phyloP scores from a whole-genome alignment of 1,139 yeast species.

The Candida pseudoviswanathii region DNA sequence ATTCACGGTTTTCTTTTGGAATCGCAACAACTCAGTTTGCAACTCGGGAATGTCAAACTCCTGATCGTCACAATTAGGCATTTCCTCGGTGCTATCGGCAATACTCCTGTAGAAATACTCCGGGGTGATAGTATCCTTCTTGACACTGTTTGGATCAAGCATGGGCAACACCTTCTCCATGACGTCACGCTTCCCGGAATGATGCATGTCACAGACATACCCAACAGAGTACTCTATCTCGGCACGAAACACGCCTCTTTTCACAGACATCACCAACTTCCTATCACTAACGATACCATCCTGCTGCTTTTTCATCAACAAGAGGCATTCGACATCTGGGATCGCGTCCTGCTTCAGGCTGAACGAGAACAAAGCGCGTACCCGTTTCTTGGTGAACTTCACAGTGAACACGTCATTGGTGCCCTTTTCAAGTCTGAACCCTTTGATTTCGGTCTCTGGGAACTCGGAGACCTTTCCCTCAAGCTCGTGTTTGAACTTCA shows the following conservation, averaged over 20 bases:
- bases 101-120: conserved; percentile 38
- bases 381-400: background rate
- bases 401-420: background rate
- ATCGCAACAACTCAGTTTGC: conserved; percentile 51
- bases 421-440: background rate
- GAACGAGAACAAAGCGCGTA: conserved; percentile 1
- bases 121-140: conserved; percentile 20
- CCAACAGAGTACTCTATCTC: conserved; percentile 12
- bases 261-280: conserved; percentile 9
- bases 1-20: conserved; percentile 62
- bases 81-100: conserved; percentile 30
- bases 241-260: conserved; percentile 9
- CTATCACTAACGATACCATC: conserved; percentile 7
- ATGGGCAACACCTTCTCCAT: conserved; percentile 2
- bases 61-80: conserved; percentile 21
- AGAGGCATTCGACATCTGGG: background rate
- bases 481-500: background rate
- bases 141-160: conserved; percentile 4
- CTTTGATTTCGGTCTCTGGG: background rate
- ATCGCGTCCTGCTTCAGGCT: background rate
- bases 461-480: background rate
- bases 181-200: conserved; percentile 6
- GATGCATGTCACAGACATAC: conserved; percentile 10
- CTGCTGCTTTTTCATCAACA: background rate
- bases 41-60: conserved; percentile 48